Base-by-base conservation (phyloP, 2,329 filamentous ascomycete genomes). In the Leptodontidium sp. region DNA sequence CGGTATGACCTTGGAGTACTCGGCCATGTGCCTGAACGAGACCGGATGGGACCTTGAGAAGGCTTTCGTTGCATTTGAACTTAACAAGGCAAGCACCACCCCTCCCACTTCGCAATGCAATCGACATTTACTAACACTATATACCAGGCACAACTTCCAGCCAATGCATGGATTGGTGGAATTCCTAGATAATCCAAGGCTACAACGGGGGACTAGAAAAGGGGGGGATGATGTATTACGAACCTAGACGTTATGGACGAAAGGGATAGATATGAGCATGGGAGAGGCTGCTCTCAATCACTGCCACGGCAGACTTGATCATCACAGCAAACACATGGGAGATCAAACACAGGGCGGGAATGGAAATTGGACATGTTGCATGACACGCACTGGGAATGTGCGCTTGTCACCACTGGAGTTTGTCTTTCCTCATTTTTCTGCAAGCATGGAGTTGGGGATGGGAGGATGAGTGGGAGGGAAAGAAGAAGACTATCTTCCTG, bases 11-110 rank as follows among this genome's bases (percentile, higher is more conserved):
- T 81, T 90, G 11, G 84, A 92, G 68, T 97, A 92, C 78, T 91
- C 94, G 1, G 87, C 90, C 73, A 87, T 97, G 84, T 98, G 95
- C 75, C 84, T 98, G 17, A 85, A 88, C 2, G 89, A 94, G 68
- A 93, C 91, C 67, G 87, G 86, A 47, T 98, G 94, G 93, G 88
- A 97, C 78, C 88, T 94, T 61, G 87, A 92, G 47, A 86, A 87
- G 72, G 95, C 94, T 1, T 81, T 94, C 73, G 83, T 86, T 65
- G 88, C 92, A 40, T 98, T 97, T 77, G 87, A 90, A 71, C 87
- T 90, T 73, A 89, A 92, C 67, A 93, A 90, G 84, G 92, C 91
- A 83, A 78, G 84, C 52, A 38, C 43, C 32, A 15, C 59, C 53
- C 35, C 47, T 38, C 38, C 8, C 38, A 14, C 52, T 4, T 55